A percentile compares a stretch with the other conserved stretches of the same genome.
These are phyloP conservation scores for Talaromyces wortmannii DNA, from an alignment of 495 filamentous ascomycete genomes.

Conservation along the genomic window DNA sequence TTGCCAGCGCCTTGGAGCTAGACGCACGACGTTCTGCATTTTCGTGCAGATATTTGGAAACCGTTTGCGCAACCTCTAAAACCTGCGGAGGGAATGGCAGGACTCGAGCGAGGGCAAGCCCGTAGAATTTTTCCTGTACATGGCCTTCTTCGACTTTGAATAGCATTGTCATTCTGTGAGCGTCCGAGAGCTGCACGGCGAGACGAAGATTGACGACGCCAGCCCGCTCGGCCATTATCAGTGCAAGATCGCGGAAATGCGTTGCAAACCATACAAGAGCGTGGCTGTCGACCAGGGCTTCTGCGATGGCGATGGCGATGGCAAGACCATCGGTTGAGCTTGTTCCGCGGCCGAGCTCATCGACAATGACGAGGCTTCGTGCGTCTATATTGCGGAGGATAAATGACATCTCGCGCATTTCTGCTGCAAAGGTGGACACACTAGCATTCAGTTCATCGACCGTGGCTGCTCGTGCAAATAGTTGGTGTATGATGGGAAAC, in stretches of 20 bases:
- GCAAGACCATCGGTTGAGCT: slow-evolving; percentile 82
- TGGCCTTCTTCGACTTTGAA: slow-evolving; percentile 71
- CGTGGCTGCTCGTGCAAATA: slow-evolving; percentile 81
- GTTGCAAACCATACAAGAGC: slow-evolving; percentile 87
- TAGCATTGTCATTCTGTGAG: slow-evolving; percentile 69
- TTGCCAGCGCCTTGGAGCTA: slow-evolving; percentile 44
- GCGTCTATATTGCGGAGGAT: slow-evolving; percentile 74
- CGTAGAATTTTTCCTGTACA: slow-evolving; percentile 68
- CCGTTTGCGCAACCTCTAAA: slow-evolving; percentile 57
- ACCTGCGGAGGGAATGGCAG: slow-evolving; percentile 65
- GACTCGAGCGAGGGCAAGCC: slow-evolving; percentile 66
- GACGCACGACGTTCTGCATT: slow-evolving; percentile 48
- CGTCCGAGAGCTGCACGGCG: slow-evolving; percentile 53
- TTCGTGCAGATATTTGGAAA: slow-evolving; percentile 53
- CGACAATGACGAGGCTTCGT: slow-evolving; percentile 75
- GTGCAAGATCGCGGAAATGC: slow-evolving; percentile 79
- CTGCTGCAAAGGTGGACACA: slow-evolving; percentile 85
- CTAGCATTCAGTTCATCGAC: slow-evolving; percentile 89
- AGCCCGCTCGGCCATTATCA: slow-evolving; percentile 61
- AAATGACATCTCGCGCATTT: slow-evolving; percentile 94
- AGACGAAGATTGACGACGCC: slow-evolving; percentile 82
- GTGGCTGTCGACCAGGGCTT: slow-evolving; percentile 71
- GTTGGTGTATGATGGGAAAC: slow-evolving; percentile 70
- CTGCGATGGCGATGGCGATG: slow-evolving; percentile 82
- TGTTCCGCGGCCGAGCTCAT: slow-evolving; percentile 90